Conservation (phyloP, 2,329 filamentous ascomycete species). For the Zasmidium angulare region DNA sequence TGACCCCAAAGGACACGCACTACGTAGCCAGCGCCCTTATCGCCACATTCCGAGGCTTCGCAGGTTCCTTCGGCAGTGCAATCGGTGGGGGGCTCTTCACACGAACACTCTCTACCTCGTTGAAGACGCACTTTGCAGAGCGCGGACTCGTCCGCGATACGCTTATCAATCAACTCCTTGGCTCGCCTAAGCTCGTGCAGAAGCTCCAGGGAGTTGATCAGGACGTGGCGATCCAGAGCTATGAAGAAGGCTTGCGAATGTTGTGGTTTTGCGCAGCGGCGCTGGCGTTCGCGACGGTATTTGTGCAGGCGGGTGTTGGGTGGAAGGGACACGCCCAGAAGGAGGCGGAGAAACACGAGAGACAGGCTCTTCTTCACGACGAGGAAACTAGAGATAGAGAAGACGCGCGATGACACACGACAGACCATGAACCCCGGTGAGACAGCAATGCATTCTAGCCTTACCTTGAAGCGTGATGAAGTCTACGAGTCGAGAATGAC, state of each 20-base stretch:
- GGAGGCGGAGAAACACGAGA: conserved; percentile 6
- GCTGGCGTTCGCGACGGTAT: conserved; percentile 49
- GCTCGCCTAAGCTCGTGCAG: conserved; percentile 58
- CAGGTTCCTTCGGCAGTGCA: conserved; percentile 75
- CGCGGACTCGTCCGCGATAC: conserved; percentile 42
- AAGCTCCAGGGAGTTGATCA: conserved; percentile 51
- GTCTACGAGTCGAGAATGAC: too few relatives aligned
- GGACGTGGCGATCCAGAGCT: conserved; percentile 53
- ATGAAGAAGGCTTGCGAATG: conserved; percentile 53
- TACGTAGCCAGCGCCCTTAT: conserved; percentile 75
- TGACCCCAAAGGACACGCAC: conserved; percentile 65
- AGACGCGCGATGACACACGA: neutral
- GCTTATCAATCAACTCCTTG: conserved; percentile 56
- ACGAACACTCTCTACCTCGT: conserved; percentile 56
- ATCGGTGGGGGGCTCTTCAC: conserved; percentile 76
- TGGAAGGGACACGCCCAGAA: conserved; percentile 41
- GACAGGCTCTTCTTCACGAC: conserved; percentile 38
- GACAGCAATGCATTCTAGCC: too few relatives aligned
- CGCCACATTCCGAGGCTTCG: conserved; percentile 78
- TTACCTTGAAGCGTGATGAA: too few relatives aligned
- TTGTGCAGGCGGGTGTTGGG: conserved; percentile 59
- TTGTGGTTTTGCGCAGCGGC: conserved; percentile 55
- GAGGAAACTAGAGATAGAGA: conserved; percentile 8
- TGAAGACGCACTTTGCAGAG: conserved; percentile 59
- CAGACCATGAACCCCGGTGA: neutral